Evolutionary conservation across 768 basidiomycete genomes (phyloP).

Genomic region (Suillus occidentalis): DNA sequence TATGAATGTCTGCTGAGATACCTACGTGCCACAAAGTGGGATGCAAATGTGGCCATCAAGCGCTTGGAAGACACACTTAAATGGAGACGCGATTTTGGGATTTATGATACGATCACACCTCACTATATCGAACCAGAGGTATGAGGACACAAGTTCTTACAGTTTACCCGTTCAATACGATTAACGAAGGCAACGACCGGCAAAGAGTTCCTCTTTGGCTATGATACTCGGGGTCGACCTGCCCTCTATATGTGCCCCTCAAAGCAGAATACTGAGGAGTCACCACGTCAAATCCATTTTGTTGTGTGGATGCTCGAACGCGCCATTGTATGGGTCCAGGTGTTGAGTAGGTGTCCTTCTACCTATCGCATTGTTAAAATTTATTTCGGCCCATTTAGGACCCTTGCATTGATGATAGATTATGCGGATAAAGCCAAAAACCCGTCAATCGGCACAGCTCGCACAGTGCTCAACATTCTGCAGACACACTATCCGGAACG

Average conservation of each 20-base stretch:
- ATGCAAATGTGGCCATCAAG: slow-evolving; percentile 52
- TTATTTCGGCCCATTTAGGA: slow-evolving; percentile 39
- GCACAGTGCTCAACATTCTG: slow-evolving; percentile 57
- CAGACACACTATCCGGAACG: slow-evolving; percentile 89
- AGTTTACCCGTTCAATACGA: neutral
- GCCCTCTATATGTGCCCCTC: slow-evolving; percentile 66
- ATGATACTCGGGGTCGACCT: slow-evolving; percentile 64
- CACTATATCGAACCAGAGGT: slow-evolving; percentile 76
- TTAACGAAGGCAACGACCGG: slow-evolving; percentile 67
- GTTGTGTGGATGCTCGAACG: slow-evolving; percentile 80
- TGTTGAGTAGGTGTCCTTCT: slow-evolving; percentile 59
- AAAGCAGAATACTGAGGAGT: slow-evolving; percentile 77
- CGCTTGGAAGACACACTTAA: slow-evolving; percentile 70
- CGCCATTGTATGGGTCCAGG: slow-evolving; percentile 72
- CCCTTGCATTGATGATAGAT: slow-evolving; percentile 71
- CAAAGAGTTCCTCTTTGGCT: slow-evolving; percentile 79
- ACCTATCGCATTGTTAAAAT: no score
- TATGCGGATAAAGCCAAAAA: slow-evolving; percentile 72
- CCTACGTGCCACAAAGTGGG: slow-evolving; percentile 79
- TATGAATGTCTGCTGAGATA: slow-evolving; percentile 77
- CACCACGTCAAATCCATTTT: slow-evolving; percentile 67
- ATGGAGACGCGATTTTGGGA: slow-evolving; percentile 80
- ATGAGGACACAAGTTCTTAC: slow-evolving; percentile 13
- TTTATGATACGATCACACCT: slow-evolving; percentile 62
- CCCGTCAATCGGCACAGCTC: slow-evolving; percentile 40